phyloP scores from a whole-genome alignment of 2,329 filamentous ascomycete genomes.

The Fusarium odoratissimum region DNA sequence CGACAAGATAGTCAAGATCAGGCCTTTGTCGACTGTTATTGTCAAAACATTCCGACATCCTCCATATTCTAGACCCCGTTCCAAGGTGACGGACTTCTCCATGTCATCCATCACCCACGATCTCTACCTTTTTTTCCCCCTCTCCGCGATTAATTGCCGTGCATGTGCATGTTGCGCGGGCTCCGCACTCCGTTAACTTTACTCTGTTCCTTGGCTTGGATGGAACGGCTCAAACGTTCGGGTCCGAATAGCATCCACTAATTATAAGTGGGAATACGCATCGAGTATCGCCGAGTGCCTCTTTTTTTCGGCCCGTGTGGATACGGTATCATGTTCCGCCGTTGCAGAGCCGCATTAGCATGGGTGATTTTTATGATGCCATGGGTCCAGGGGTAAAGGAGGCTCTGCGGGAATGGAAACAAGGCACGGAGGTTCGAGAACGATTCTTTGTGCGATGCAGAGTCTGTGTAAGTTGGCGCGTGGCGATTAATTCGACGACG shows the following conservation, averaged over 20 bases:
- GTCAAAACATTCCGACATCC: conserved; percentile 3
- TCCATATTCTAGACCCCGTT: conserved; percentile 17
- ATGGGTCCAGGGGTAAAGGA: conserved; percentile 24
- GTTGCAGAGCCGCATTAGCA: conserved; percentile 35
- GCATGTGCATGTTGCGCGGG: conserved; percentile 4
- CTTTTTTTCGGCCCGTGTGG: conserved; percentile 31
- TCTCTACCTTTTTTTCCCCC: not conserved
- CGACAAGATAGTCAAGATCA: conserved; percentile 7
- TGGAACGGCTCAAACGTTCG: conserved; percentile 20
- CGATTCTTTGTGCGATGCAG: not conserved
- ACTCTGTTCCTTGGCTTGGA: not conserved
- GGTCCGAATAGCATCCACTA: conserved; percentile 25
- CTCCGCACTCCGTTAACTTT: conserved; percentile 12
- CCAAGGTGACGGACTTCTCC: conserved; percentile 17
- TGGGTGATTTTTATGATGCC: not conserved
- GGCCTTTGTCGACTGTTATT: conserved; percentile 22
- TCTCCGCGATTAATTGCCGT: conserved; percentile 25
- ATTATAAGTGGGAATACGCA: conserved; percentile 6
- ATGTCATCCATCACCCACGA: conserved; percentile 21
- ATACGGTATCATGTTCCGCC: conserved; percentile 16
- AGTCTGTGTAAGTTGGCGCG: not conserved
- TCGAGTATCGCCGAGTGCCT: conserved; percentile 31
- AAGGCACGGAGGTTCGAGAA: not conserved
- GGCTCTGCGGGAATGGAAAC: conserved; percentile 23
- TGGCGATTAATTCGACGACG: not conserved